Evolutionary conservation across 495 filamentous ascomycete species (phyloP), one percentile per base, ranked within the genome.

Genomic region (Aspergillus baeticus): DNA sequence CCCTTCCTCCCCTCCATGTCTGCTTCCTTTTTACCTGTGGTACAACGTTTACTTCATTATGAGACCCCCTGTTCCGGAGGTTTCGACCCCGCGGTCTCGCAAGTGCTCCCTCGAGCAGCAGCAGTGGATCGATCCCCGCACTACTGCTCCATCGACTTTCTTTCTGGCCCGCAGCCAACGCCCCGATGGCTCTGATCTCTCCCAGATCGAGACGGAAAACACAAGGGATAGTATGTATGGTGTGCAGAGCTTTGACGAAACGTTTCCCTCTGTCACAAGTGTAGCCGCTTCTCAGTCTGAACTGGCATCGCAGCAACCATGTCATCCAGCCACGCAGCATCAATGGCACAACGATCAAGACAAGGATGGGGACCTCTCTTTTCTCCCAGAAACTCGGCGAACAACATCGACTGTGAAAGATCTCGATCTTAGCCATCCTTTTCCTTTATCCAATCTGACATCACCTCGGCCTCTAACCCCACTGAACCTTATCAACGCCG

Each of bases 231-330:
- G 74, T 59, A 78, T 74, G 50, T 87, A 81, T 61, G 86, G 87
- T 5, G 83, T 90, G 7, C 78, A 85, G 60, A 88, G 84, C 57
- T 69, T 89, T 13, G 77, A 80, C 45, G 84, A 83, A 21, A 81
- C 80, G 10, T 71, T 83, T 23, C 71, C 71, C 22, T 61, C 57
- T 4, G 57, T 29, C 23, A 22, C 38, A 36, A 46, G 64, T 8
- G 15, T 67, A 20, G 29, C 54, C n/a, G 54, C 38, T 15, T 60
- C 58, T 23, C 57, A 48, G 6, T 47, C 52, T 22, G 52, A 66
- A 13, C 46, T 49, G 23, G 50, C 49, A 14, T 37, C 41, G n/a
- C n/a, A n/a, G n/a, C n/a, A n/a, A n/a, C n/a, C n/a, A n/a, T n/a
- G n/a, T n/a, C n/a, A n/a, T n/a, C n/a, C 48, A 21, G 20, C 34